A percentile compares a stretch with the other conserved stretches of the same genome.
Evolutionary conservation across 176 grass and related monocot genomes (phyloP).

Genomic region (Dendrocalamus sinicus): DNA sequence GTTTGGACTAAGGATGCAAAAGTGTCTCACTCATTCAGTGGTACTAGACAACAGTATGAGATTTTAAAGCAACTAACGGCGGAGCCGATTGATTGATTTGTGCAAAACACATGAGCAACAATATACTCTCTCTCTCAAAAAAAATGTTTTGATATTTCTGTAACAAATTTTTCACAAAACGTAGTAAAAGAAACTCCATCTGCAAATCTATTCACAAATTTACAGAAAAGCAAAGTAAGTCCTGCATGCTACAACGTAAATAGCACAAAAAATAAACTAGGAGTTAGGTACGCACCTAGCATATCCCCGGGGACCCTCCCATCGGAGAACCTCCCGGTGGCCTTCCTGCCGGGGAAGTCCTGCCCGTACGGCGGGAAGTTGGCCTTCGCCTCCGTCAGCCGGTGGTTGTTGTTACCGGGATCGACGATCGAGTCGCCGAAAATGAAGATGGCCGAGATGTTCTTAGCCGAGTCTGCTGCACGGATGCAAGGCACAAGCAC

Average conservation of each 20-base stretch:
- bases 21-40: no score
- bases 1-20: no score
- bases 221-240: neutral
- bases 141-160: neutral
- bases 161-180: neutral
- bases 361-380: conserved; percentile 61
- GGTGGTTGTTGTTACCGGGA: conserved; percentile 57
- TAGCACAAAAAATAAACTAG: neutral
- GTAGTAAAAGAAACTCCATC: neutral
- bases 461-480: neutral
- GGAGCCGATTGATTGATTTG: neutral
- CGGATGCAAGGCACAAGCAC: neutral
- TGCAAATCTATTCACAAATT: neutral
- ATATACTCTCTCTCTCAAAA: neutral
- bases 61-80: neutral
- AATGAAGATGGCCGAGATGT: conserved; percentile 37
- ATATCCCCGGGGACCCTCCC: conserved; percentile 53
- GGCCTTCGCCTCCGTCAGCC: conserved; percentile 46
- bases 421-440: conserved; percentile 62
- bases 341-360: conserved; percentile 50
- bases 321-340: conserved; percentile 59
- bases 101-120: neutral
- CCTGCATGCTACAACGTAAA: neutral
- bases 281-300: neutral
- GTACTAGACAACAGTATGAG: neutral